Percentiles rank a stretch among this genome's conserved stretches.
phyloP scores from a whole-genome alignment of 176 grass and related monocot genomes.

The Eleusine coracana region DNA sequence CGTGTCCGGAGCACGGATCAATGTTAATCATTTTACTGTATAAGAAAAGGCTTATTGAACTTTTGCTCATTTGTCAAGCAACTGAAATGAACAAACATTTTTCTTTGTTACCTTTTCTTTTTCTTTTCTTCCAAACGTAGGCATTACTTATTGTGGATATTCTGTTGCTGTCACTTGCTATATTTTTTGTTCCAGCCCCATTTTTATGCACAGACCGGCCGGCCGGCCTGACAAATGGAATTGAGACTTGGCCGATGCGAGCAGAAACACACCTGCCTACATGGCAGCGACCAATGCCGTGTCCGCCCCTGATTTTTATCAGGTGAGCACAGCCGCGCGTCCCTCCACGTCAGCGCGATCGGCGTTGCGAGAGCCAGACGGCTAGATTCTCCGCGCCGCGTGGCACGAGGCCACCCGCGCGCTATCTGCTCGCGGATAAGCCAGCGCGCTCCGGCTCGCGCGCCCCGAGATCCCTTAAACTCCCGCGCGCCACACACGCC shows the following conservation, averaged over 20 bases:
- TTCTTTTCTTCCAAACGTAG: background rate
- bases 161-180: background rate
- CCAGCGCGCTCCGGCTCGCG: slow-evolving; percentile 39
- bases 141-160: background rate
- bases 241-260: background rate
- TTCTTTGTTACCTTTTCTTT: background rate
- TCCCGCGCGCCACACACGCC: slow-evolving; percentile 28
- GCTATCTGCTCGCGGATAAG: slow-evolving; percentile 65
- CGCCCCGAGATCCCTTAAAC: slow-evolving; percentile 60
- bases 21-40: background rate
- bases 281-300: slow-evolving; percentile 29
- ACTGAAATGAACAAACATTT: background rate
- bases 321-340: background rate
- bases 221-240: background rate
- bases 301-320: slow-evolving; percentile 42
- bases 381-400: slow-evolving; percentile 71
- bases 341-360: slow-evolving; percentile 60
- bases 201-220: too few relatives aligned
- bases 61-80: background rate
- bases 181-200: background rate
- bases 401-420: slow-evolving; percentile 53
- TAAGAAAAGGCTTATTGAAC: background rate
- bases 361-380: slow-evolving; percentile 39
- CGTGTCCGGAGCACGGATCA: background rate
- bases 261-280: background rate